Conservation (phyloP, 805 yeast genomes). For the Clavispora santaluciae region DNA sequence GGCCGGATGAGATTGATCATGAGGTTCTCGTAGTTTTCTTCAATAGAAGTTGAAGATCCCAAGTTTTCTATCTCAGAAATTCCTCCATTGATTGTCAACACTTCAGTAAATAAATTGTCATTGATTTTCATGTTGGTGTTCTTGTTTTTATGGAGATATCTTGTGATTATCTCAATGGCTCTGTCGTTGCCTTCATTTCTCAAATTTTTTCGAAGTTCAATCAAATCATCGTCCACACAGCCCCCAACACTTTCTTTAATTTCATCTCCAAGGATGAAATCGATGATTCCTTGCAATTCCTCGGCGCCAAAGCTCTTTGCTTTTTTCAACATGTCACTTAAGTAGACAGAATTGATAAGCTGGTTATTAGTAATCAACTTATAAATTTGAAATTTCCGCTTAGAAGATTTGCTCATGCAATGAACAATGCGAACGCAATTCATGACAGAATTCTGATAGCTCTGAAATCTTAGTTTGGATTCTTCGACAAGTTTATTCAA, state of each 20-base stretch:
- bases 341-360: constrained; percentile 22
- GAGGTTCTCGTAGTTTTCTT: constrained; percentile 35
- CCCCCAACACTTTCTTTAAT: constrained; percentile 4
- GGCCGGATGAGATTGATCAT: constrained; percentile 38
- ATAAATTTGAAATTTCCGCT: constrained; percentile 29
- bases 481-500: constrained; percentile 12
- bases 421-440: constrained; percentile 23
- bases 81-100: constrained; percentile 28
- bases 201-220: constrained; percentile 1
- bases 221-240: constrained; percentile 8
- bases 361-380: constrained; percentile 26
- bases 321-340: constrained; percentile 18
- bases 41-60: constrained; percentile 16
- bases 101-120: constrained; percentile 27
- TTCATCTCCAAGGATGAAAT: constrained; percentile 7
- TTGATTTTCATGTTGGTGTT: constrained; percentile 19
- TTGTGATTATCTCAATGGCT: constrained; percentile 9
- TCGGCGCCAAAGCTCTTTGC: constrained; percentile 3
- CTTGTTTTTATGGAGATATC: constrained; percentile 14
- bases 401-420: constrained; percentile 14
- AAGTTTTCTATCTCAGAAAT: constrained; percentile 13
- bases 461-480: constrained; percentile 17
- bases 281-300: constrained; percentile 4
- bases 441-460: constrained; percentile 23
- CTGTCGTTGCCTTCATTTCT: background rate